phyloP scores from a whole-genome alignment of 805 yeast species.

The Yarrowia sp. region DNA sequence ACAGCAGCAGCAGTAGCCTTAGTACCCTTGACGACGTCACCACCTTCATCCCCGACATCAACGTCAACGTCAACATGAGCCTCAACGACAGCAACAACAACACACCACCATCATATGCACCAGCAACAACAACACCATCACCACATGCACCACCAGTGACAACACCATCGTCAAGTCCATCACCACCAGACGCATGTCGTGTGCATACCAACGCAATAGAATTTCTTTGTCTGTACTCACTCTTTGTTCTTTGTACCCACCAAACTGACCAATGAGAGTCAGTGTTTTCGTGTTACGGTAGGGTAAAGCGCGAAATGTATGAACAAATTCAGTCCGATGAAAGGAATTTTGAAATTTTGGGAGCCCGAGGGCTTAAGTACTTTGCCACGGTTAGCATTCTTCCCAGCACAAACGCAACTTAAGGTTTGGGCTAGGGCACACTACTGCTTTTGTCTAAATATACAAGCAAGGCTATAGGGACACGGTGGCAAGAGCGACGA shows the following conservation, averaged over 20 bases:
- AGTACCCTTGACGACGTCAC: not conserved
- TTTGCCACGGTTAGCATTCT: conserved; percentile 38
- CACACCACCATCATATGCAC: not conserved
- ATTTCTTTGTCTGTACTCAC: conserved; percentile 39
- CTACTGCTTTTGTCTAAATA: conserved; percentile 31
- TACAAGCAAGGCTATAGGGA: conserved; percentile 37
- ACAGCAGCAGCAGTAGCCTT: not conserved
- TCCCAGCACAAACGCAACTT: conserved; percentile 38
- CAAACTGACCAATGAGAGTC: conserved; percentile 39
- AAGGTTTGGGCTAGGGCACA: conserved; percentile 32
- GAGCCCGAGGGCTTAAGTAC: conserved; percentile 40
- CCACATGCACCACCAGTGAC: conserved; percentile 8
- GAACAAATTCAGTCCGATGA: conserved; percentile 39
- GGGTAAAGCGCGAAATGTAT: conserved; percentile 39
- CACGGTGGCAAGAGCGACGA: conserved; percentile 35
- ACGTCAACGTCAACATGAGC: not conserved
- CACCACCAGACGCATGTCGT: conserved; percentile 35
- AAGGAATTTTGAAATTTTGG: conserved; percentile 39
- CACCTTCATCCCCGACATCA: not conserved
- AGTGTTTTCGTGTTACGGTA: conserved; percentile 37
- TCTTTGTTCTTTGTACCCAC: conserved; percentile 37
- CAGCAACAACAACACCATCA: conserved; percentile 5
- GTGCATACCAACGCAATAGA: conserved; percentile 26
- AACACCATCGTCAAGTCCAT: conserved; percentile 8
- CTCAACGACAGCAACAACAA: conserved; percentile 1